Percentiles rank a stretch among this genome's conserved stretches.
These are phyloP conservation scores for Osmanthus fragrans DNA, from an alignment of 257 asterid genomes.

Conservation along the genomic window DNA sequence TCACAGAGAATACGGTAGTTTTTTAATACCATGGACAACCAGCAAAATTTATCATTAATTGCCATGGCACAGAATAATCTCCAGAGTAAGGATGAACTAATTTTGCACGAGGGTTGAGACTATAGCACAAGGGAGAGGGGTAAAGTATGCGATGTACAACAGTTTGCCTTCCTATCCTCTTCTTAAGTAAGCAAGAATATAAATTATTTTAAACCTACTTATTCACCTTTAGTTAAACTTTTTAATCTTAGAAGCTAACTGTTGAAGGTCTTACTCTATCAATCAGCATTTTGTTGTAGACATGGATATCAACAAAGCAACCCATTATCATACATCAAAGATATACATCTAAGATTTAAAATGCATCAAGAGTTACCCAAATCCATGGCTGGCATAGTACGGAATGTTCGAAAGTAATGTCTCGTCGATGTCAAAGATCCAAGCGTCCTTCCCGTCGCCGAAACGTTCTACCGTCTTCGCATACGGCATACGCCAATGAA, in stretches of 20 bases:
- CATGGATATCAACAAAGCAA: not conserved
- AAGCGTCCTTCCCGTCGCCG: slow-evolving; percentile 67
- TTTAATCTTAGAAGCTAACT: not conserved
- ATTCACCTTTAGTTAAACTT: not conserved
- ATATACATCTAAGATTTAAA: not conserved
- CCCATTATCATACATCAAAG: not conserved
- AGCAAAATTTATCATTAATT: not conserved
- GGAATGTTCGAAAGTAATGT: slow-evolving; percentile 85
- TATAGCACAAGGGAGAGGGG: not conserved
- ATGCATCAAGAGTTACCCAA: slow-evolving; percentile 50
- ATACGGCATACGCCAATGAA: slow-evolving; percentile 49
- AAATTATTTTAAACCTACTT: not conserved
- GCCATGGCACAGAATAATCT: not conserved
- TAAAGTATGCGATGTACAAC: not conserved
- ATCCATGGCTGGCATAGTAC: slow-evolving; percentile 63
- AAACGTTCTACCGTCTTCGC: slow-evolving; percentile 42
- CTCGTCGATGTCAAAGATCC: slow-evolving; percentile 93
- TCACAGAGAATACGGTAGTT: not conserved
- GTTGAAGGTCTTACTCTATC: not conserved
- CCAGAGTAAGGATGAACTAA: not conserved
- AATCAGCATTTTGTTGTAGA: not conserved
- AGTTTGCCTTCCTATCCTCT: not conserved
- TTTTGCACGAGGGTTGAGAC: not conserved
- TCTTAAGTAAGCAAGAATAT: not conserved
- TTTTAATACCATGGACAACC: not conserved